Evolutionary conservation across 441 rosid species (phyloP).

Genomic region (California macrophylla): DNA sequence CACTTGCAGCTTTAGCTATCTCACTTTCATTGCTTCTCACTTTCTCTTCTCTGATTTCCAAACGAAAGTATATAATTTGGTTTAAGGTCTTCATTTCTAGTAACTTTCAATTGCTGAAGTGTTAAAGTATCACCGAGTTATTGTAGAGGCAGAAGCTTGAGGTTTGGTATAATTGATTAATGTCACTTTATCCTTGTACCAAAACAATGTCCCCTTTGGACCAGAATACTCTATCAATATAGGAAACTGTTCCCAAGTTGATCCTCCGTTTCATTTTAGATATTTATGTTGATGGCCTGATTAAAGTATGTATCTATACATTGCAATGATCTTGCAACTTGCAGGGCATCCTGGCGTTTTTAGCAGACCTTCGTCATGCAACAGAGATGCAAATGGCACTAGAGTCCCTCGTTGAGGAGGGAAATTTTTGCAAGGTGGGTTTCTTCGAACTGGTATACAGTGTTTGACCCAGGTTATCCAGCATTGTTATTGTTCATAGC

Average conservation of each 20-base stretch:
- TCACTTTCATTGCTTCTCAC: neutral
- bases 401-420: constrained; percentile 81
- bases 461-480: constrained; percentile 3
- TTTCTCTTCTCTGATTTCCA: neutral
- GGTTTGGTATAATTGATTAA: neutral
- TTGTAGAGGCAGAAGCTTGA: neutral
- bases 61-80: neutral
- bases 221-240: neutral
- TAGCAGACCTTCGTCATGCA: constrained; percentile 70
- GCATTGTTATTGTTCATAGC: constrained; percentile 6
- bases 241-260: neutral
- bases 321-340: constrained; percentile 16
- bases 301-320: neutral
- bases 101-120: neutral
- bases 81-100: neutral
- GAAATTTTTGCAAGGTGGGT: constrained; percentile 85
- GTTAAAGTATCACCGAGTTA: neutral
- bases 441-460: neutral
- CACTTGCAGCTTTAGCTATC: neutral
- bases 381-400: constrained; percentile 67
- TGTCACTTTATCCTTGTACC: neutral
- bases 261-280: neutral
- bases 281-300: neutral
- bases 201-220: neutral
- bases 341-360: constrained; percentile 78